Evolutionary conservation across 2,329 filamentous ascomycete genomes (phyloP).

Genomic region (Exophiala alcalophila): DNA sequence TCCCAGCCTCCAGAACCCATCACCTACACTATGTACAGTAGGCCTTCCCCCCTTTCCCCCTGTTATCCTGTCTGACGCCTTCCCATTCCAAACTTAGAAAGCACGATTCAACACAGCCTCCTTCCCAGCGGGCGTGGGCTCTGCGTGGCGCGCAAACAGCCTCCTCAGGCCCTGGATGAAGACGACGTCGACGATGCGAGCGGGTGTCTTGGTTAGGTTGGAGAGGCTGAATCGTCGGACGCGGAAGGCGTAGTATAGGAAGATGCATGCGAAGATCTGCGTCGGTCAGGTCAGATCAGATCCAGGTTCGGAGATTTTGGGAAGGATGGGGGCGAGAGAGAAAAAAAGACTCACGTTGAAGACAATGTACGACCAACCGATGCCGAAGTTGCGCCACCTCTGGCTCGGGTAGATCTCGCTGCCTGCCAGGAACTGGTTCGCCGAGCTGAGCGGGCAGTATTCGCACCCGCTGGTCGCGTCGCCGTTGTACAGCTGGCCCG

Average conservation of each 20-base stretch:
- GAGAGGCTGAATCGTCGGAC: constrained; percentile 31
- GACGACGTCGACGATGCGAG: constrained; percentile 17
- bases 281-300: background rate
- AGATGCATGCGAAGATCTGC: constrained; percentile 46
- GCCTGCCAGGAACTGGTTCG: constrained; percentile 42
- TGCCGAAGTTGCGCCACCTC: constrained; percentile 79
- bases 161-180: constrained; percentile 18
- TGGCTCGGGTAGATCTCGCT: constrained; percentile 56
- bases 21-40: too few species aligned
- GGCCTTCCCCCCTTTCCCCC: too few species aligned
- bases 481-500: constrained; percentile 58
- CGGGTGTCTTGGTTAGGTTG: constrained; percentile 20
- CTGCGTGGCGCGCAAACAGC: constrained; percentile 20
- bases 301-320: background rate
- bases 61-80: too few species aligned
- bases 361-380: constrained; percentile 69
- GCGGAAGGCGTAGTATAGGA: constrained; percentile 52
- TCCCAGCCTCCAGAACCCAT: too few species aligned
- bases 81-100: constrained; percentile 10
- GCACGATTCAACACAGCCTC: constrained; percentile 21
- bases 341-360: constrained; percentile 54
- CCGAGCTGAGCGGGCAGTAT: constrained; percentile 42
- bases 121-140: constrained; percentile 21
- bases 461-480: constrained; percentile 54
- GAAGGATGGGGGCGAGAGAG: background rate